phyloP scores from a whole-genome alignment of 2,329 filamentous ascomycete species.

The Alternaria infectoria region DNA sequence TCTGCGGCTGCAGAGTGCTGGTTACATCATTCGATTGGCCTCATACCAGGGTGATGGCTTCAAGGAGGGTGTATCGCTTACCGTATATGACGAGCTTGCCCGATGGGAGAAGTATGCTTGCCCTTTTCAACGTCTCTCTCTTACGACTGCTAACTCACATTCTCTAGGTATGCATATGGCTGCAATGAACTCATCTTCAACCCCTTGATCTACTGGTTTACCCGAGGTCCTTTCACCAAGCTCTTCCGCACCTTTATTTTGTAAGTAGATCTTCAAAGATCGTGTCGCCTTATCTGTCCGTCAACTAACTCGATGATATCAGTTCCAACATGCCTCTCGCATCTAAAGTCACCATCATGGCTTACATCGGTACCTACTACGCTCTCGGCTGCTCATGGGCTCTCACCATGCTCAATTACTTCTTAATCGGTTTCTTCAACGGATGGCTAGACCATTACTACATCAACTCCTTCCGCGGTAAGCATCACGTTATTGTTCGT shows the following conservation, averaged over 20 bases:
- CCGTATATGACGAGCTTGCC: slow-evolving; percentile 73
- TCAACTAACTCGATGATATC: background rate
- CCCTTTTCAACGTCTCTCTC: background rate
- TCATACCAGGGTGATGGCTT: slow-evolving; percentile 73
- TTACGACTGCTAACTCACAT: slow-evolving; percentile 1
- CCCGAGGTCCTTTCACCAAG: slow-evolving; percentile 67
- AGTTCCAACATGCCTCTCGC: slow-evolving; percentile 65
- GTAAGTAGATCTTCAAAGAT: background rate
- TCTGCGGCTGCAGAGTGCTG: slow-evolving; percentile 71
- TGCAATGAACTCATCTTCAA: slow-evolving; percentile 75
- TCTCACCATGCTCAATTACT: slow-evolving; percentile 73
- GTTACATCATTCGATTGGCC: slow-evolving; percentile 72
- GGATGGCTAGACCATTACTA: slow-evolving; percentile 82
- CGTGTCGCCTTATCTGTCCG: background rate
- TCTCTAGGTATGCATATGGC: slow-evolving; percentile 64
- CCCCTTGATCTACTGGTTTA: slow-evolving; percentile 67
- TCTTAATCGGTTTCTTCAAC: slow-evolving; percentile 74
- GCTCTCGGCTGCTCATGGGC: slow-evolving; percentile 72
- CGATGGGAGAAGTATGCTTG: slow-evolving; percentile 68
- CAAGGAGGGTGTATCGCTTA: slow-evolving; percentile 75
- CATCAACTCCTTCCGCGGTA: slow-evolving; percentile 70
- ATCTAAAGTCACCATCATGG: slow-evolving; percentile 74
- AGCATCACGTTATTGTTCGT: background rate
- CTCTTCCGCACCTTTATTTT: slow-evolving; percentile 67
- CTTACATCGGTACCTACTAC: slow-evolving; percentile 75